Conservation (phyloP, 2,329 filamentous ascomycete species). For the Fusarium equiseti region DNA sequence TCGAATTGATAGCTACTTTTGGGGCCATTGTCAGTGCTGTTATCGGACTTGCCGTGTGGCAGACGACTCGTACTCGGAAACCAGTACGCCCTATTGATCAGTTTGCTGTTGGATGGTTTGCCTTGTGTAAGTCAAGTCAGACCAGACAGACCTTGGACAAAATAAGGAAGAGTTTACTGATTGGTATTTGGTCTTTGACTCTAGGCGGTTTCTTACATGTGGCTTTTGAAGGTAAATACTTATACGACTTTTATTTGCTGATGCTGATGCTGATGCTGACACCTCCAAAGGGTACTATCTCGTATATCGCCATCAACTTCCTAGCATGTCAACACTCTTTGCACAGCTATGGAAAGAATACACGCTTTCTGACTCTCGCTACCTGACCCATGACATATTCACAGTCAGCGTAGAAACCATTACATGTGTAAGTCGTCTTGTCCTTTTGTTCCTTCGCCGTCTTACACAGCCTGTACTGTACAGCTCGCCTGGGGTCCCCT, state of each 20-base stretch:
- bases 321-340: constrained; percentile 76
- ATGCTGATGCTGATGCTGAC: background rate
- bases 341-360: constrained; percentile 96
- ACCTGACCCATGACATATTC: constrained; percentile 83
- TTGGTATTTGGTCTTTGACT: background rate
- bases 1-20: constrained; percentile 53
- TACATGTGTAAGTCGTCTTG: constrained; percentile 72
- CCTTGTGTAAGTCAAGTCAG: constrained; percentile 58
- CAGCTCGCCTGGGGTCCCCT: constrained; percentile 70
- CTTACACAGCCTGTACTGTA: constrained; percentile 5
- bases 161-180: constrained; percentile 2
- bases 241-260: background rate
- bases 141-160: background rate
- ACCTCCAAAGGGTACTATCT: constrained; percentile 76
- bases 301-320: constrained; percentile 73
- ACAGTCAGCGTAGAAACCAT: constrained; percentile 90
- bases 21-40: constrained; percentile 54
- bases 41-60: constrained; percentile 50
- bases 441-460: background rate
- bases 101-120: constrained; percentile 65
- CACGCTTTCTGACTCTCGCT: constrained; percentile 85
- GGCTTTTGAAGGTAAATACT: constrained; percentile 77
- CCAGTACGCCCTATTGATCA: constrained; percentile 53
- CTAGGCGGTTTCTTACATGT: constrained; percentile 77
- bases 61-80: constrained; percentile 37